These are phyloP conservation scores for Daucus carota DNA, from an alignment of 129 eudicot genomes.

Conservation along the genomic window DH1_v3.0 NC_030389.2:44721501-44722000, in stretches of 20 bases:
- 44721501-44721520: slow-evolving; percentile 53
- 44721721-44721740: slow-evolving; percentile 27
- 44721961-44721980: slow-evolving; percentile 17
- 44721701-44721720: slow-evolving; percentile 7
- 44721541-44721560: slow-evolving; percentile 44
- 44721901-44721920: slow-evolving; percentile 60
- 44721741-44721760: slow-evolving; percentile 39
- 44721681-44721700: background rate
- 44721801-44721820: slow-evolving; percentile 28
- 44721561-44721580: slow-evolving; percentile 44
- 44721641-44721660: slow-evolving; percentile 33
- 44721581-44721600: slow-evolving; percentile 58
- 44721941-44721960: slow-evolving; percentile 41
- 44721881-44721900: slow-evolving; percentile 41
- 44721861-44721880: slow-evolving; percentile 29
- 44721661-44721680: background rate
- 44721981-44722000: too few species aligned
- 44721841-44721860: slow-evolving; percentile 36
- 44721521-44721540: slow-evolving; percentile 47
- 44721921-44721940: slow-evolving; percentile 63
- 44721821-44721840: slow-evolving; percentile 9
- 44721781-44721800: slow-evolving; percentile 16
- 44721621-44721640: slow-evolving; percentile 66
- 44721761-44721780: slow-evolving; percentile 48
- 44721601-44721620: slow-evolving; percentile 48